A percentile compares a stretch with the other conserved stretches of the same genome.
Conservation (phyloP, 108 stramenopile genomes). For the Nitzschia sp. region DNA sequence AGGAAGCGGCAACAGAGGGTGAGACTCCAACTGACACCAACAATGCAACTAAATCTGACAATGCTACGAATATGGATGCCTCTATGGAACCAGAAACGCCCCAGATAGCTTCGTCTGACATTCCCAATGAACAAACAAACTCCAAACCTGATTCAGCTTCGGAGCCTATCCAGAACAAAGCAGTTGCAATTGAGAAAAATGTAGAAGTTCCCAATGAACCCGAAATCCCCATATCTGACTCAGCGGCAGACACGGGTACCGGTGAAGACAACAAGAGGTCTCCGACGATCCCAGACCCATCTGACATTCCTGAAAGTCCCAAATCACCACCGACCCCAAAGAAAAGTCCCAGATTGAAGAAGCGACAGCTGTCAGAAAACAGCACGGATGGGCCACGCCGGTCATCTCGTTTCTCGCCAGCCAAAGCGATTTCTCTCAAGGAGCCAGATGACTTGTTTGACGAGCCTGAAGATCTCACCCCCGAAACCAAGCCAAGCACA, state of each 20-base stretch:
- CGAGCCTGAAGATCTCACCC: neutral
- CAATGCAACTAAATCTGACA: neutral
- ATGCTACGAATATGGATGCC: neutral
- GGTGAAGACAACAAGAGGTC: too few species aligned
- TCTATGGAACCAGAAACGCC: too few species aligned
- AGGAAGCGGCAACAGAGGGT: neutral
- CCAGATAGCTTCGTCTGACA: neutral
- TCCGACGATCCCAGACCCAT: too few species aligned
- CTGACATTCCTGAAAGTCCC: too few species aligned
- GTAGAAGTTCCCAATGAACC: too few species aligned
- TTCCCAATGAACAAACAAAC: neutral
- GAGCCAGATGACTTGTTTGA: conserved; percentile 5
- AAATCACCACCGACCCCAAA: too few species aligned
- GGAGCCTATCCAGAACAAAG: too few species aligned
- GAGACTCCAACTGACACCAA: neutral
- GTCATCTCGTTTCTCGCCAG: conserved; percentile 4
- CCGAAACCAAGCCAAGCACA: neutral
- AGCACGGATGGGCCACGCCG: conserved; percentile 1
- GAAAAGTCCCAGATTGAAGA: too few species aligned
- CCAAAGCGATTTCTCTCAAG: conserved; percentile 9
- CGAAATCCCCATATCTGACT: too few species aligned
- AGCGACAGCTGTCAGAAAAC: neutral
- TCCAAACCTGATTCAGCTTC: too few species aligned
- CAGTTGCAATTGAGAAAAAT: too few species aligned
- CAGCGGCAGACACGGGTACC: too few species aligned